Evolutionary conservation across 768 basidiomycete species (phyloP).

Genomic region (Hydnomerulius pinastri): DNA sequence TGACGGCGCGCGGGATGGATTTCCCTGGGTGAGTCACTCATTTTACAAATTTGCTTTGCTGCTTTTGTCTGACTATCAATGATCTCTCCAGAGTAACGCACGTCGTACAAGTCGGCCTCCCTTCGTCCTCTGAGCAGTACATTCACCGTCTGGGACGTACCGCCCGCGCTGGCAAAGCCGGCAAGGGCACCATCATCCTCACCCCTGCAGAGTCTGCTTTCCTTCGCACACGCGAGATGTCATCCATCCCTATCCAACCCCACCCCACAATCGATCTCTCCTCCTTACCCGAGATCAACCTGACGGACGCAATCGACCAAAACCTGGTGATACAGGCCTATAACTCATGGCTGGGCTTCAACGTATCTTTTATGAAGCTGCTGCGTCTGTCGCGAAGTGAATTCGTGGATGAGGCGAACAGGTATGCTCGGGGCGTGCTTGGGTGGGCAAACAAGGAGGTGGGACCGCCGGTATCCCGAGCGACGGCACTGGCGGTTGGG

Average conservation of each 20-base stretch:
- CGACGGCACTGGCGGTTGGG: constrained; percentile 52
- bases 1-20: constrained; percentile 68
- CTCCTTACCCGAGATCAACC: constrained; percentile 12
- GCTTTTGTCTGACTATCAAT: constrained; percentile 4
- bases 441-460: constrained; percentile 37
- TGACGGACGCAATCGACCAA: constrained; percentile 34
- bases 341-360: constrained; percentile 58
- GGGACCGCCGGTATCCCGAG: constrained; percentile 42
- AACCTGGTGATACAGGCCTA: constrained; percentile 53
- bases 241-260: constrained; percentile 41
- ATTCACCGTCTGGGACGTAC: constrained; percentile 80
- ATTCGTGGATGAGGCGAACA: constrained; percentile 43
- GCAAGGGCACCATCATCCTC: constrained; percentile 59
- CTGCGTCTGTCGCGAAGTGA: constrained; percentile 41
- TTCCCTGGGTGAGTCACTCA: constrained; percentile 50
- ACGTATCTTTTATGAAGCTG: constrained; percentile 41
- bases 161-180: constrained; percentile 69
- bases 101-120: constrained; percentile 65
- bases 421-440: constrained; percentile 36
- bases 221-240: constrained; percentile 41
- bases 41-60: not conserved
- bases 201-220: constrained; percentile 53
- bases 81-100: constrained; percentile 47
- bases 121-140: constrained; percentile 72
- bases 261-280: constrained; percentile 31